Evolutionary conservation across 306 rosid species (phyloP).

Genomic region (Sechiopsis laciniata): DNA sequence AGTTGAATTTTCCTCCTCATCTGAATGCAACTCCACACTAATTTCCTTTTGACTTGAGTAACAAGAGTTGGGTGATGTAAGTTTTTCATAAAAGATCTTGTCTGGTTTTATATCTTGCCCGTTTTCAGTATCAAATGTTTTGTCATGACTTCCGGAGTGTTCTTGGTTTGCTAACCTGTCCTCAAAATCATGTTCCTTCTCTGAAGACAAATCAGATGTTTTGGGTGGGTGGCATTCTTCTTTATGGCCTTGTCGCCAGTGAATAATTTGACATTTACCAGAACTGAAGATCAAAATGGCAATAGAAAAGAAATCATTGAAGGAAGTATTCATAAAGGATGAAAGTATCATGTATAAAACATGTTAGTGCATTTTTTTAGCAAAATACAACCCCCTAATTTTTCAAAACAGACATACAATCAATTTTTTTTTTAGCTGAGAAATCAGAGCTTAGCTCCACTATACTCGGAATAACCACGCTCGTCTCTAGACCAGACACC

Average conservation of each 20-base stretch:
- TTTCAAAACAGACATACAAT: not conserved
- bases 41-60: constrained; percentile 31
- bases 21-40: constrained; percentile 37
- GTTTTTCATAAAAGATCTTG: constrained; percentile 18
- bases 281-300: constrained; percentile 48
- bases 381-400: not conserved
- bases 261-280: constrained; percentile 75
- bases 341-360: not conserved
- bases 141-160: constrained; percentile 22
- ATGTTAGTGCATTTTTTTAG: not conserved
- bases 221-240: constrained; percentile 58
- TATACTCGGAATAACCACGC: too few species aligned
- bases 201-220: constrained; percentile 20
- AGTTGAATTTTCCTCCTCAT: constrained; percentile 32
- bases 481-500: too few species aligned
- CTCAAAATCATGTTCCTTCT: constrained; percentile 28
- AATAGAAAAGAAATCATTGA: constrained; percentile 2
- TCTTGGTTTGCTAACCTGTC: constrained; percentile 32
- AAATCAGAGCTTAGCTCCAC: too few species aligned
- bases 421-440: too few species aligned
- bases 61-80: constrained; percentile 25
- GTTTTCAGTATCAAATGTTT: constrained; percentile 28
- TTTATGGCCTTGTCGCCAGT: constrained; percentile 95
- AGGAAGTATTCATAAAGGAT: not conserved
- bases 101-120: constrained; percentile 15